A percentile compares a stretch with the other conserved stretches of the same genome.
Evolutionary conservation across 345 rosid genomes (phyloP).

Genomic region (Capsella bursapastoris): DNA sequence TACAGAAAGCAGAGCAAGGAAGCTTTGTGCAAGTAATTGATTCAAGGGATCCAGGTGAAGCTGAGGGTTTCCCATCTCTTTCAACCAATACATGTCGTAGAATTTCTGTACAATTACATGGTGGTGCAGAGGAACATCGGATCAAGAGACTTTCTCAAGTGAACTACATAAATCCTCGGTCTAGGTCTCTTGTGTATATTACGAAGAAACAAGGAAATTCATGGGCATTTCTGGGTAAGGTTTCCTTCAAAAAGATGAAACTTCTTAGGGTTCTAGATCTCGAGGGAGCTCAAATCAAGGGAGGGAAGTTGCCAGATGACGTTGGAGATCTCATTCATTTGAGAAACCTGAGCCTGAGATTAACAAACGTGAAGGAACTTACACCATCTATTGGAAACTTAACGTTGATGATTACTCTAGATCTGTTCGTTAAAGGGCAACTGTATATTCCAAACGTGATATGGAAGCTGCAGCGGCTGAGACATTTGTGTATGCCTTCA

Average conservation of each 20-base stretch:
- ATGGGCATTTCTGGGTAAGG: slow-evolving; percentile 38
- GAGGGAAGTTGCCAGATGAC: slow-evolving; percentile 42
- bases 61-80: slow-evolving; percentile 11
- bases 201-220: slow-evolving; percentile 33
- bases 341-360: slow-evolving; percentile 38
- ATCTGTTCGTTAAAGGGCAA: slow-evolving; percentile 29
- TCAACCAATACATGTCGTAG: slow-evolving; percentile 39
- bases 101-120: slow-evolving; percentile 39
- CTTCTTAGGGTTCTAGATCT: slow-evolving; percentile 50
- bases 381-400: slow-evolving; percentile 34
- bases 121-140: slow-evolving; percentile 38
- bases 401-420: slow-evolving; percentile 36
- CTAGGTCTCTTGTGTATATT: slow-evolving; percentile 48
- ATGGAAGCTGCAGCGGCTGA: slow-evolving; percentile 39
- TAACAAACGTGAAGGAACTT: slow-evolving; percentile 33
- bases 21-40: slow-evolving; percentile 35
- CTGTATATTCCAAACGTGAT: slow-evolving; percentile 36
- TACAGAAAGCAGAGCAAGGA: slow-evolving; percentile 40
- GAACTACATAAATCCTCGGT: slow-evolving; percentile 35
- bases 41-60: slow-evolving; percentile 15
- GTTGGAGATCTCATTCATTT: slow-evolving; percentile 51
- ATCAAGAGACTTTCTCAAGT: slow-evolving; percentile 33
- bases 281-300: slow-evolving; percentile 32
- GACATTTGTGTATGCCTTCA: slow-evolving; percentile 40
- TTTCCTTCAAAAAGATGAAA: slow-evolving; percentile 39